A percentile compares a stretch with the other conserved stretches of the same genome.
Evolutionary conservation across 768 basidiomycete genomes (phyloP).

Genomic region (Megacollybia marginata): DNA sequence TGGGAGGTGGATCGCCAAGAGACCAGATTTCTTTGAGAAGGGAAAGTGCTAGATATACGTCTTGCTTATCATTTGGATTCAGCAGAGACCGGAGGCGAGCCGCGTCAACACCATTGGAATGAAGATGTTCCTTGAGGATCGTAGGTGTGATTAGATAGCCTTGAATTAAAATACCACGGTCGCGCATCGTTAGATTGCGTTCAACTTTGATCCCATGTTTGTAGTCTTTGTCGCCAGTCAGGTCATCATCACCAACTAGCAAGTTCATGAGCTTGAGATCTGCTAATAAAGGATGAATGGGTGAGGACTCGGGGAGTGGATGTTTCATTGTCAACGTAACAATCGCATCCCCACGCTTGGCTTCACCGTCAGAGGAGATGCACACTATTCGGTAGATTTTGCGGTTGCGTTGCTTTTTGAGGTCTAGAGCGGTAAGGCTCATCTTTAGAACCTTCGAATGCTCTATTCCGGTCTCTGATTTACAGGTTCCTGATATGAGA

Average conservation of each 20-base stretch:
- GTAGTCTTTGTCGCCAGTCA: slow-evolving; percentile 12
- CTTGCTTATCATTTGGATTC: slow-evolving; percentile 1
- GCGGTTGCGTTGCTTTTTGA: neutral
- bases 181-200: slow-evolving; percentile 15
- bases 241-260: slow-evolving; percentile 5
- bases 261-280: slow-evolving; percentile 3
- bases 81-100: neutral
- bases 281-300: neutral
- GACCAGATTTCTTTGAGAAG: neutral
- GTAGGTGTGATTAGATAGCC: slow-evolving; percentile 13
- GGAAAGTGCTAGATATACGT: neutral
- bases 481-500: neutral
- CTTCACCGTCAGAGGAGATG: slow-evolving; percentile 1
- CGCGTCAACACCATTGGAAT: neutral
- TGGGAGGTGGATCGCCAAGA: neutral
- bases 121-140: slow-evolving; percentile 10
- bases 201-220: slow-evolving; percentile 12
- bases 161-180: slow-evolving; percentile 13
- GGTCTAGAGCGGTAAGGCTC: neutral
- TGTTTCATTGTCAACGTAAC: slow-evolving; percentile 3
- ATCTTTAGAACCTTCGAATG: neutral
- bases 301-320: neutral
- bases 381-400: neutral
- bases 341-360: neutral
- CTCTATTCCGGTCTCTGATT: neutral